Base-by-base conservation (phyloP, 164 flowering plant genomes). In the Stephania cephalantha region DNA sequence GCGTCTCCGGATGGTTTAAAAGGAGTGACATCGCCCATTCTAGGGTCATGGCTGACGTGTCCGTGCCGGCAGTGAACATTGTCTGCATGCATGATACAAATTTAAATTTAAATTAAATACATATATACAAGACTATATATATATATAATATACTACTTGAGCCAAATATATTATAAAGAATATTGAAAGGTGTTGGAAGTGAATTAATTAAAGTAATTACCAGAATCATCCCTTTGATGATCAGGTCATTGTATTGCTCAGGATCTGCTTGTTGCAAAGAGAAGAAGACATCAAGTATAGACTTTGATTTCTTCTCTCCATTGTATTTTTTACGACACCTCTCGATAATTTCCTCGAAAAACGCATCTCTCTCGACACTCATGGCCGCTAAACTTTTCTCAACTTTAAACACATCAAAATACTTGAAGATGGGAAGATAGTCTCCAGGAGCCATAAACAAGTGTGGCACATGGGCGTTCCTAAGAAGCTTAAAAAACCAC, bases 401-500 rank as follows among this genome's bases (percentile, higher is more conserved):
- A 35, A 35, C 42, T 35, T 35, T 20, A 46, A n/a, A 11, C n/a
- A 17, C 29, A 46, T 17, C 58, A 46, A 71, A 44, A 55, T 61
- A 71, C 73, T 71, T 71, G 61, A 71, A 46, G 22, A 71, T 18
- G 4, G 73, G 73, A 17, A 71, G 50, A 11, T 46, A 71, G 30
- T 71, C 73, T 18, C 25, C 61, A 13, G 25, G 8, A 18, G 15
- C 61, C 52, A 71, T 44, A 11, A 17, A 12, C 58, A 20, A 17
- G 4, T 0, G 46, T 18, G 73, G 30, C 20, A 46, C 22, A 48
- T 20, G 50, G 22, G 9, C 22, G 9, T 20, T 50, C 12, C 55
- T 71, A 8, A 71, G 22, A 29, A 68, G 70, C 58, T 22, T 29
- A 3, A 22, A n/a, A 13, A 71, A 46, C 61, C 12, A n/a, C 4